Percentiles rank a stretch among this genome's conserved stretches.
Conservation (phyloP, 2,329 filamentous ascomycete genomes). For the Pseudomassariella vexata region DNA sequence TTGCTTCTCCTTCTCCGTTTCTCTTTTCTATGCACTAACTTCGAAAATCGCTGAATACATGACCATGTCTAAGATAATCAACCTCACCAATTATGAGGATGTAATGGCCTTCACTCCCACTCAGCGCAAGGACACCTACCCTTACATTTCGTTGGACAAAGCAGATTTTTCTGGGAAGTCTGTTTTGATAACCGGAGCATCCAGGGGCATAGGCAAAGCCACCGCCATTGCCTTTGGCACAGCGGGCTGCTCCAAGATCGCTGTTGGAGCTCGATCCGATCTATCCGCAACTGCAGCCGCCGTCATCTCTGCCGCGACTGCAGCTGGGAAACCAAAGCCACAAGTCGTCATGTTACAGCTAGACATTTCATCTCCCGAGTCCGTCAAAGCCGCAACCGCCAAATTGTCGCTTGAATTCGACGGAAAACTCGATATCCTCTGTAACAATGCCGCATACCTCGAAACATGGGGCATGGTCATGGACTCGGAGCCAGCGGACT, state of each 20-base stretch:
- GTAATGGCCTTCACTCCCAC: constrained; percentile 9
- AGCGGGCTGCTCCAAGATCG: constrained; percentile 42
- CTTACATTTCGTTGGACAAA: constrained; percentile 18
- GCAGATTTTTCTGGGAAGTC: constrained; percentile 19
- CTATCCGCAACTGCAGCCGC: constrained; percentile 30
- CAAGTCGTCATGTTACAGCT: constrained; percentile 24
- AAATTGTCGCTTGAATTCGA: constrained; percentile 16
- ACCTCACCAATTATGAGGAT: no score
- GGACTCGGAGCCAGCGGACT: constrained; percentile 14
- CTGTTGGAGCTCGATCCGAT: constrained; percentile 43
- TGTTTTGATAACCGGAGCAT: constrained; percentile 43
- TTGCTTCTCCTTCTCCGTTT: no score
- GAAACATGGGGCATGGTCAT: constrained; percentile 21
- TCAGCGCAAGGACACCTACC: constrained; percentile 24
- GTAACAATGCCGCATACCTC: constrained; percentile 35
- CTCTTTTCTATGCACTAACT: no score
- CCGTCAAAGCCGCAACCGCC: constrained; percentile 26
- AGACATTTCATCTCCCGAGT: constrained; percentile 27
- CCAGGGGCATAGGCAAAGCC: constrained; percentile 40
- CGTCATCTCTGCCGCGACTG: constrained; percentile 30
- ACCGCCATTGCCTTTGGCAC: constrained; percentile 44
- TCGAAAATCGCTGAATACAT: no score
- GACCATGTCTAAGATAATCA: no score
- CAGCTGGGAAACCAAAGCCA: constrained; percentile 17
- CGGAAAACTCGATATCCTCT: constrained; percentile 28